A percentile compares a stretch with the other conserved stretches of the same genome.
Evolutionary conservation across 2,329 filamentous ascomycete species (phyloP).

Genomic region (Ophiocordyceps sinensis): DNA sequence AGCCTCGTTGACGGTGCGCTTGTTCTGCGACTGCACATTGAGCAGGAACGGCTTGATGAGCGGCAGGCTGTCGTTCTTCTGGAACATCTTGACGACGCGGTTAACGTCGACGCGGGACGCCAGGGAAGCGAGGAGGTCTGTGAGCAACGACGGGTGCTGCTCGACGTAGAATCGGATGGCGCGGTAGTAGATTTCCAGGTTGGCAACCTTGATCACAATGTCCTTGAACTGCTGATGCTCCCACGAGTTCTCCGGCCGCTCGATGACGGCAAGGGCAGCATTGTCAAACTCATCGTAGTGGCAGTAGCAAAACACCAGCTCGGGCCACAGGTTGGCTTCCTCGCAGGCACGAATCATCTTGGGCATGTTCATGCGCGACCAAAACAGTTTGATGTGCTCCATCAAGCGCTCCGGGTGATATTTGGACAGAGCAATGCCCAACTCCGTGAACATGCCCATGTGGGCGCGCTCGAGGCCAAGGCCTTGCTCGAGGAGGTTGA

Average conservation of each 20-base stretch:
- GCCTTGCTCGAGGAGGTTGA: constrained; percentile 83
- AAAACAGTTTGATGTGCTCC: constrained; percentile 98
- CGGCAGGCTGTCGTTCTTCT: constrained; percentile 95
- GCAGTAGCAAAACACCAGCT: constrained; percentile 94
- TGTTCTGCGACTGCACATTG: constrained; percentile 93
- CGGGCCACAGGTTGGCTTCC: constrained; percentile 91
- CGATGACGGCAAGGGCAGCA: constrained; percentile 92
- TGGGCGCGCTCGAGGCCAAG: constrained; percentile 83
- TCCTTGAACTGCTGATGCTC: constrained; percentile 99
- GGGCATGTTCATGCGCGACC: constrained; percentile 93
- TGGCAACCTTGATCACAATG: constrained; percentile 92
- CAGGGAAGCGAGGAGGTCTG: constrained; percentile 83
- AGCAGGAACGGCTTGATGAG: constrained; percentile 98
- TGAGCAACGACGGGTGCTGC: constrained; percentile 88
- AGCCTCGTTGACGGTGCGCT: constrained; percentile 93
- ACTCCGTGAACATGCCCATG: constrained; percentile 92
- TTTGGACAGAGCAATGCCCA: constrained; percentile 83
- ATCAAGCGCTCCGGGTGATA: constrained; percentile 93
- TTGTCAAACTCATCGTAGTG: constrained; percentile 99
- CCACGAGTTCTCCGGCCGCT: constrained; percentile 93
- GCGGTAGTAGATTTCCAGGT: constrained; percentile 97
- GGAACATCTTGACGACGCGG: constrained; percentile 97
- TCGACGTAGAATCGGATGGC: constrained; percentile 94
- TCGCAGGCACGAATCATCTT: constrained; percentile 92
- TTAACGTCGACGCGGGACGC: constrained; percentile 95